Percentiles rank a stretch among this genome's conserved stretches.
phyloP scores from a whole-genome alignment of 768 basidiomycete species.

The Phlebiopsis gigantea region DNA sequence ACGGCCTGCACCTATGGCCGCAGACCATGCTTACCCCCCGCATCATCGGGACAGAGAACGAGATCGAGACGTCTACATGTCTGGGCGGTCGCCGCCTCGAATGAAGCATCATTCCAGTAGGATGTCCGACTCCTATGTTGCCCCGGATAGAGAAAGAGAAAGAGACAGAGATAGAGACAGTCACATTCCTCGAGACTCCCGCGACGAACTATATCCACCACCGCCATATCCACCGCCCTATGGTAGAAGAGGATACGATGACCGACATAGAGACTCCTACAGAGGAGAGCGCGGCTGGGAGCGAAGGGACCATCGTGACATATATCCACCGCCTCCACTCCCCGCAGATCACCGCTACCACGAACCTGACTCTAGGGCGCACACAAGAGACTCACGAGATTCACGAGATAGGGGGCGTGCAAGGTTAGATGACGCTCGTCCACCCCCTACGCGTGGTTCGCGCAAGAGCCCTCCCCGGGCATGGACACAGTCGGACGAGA shows the following conservation, averaged over 20 bases:
- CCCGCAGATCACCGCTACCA: background rate
- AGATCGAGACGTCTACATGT: slow-evolving; percentile 17
- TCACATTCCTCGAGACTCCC: slow-evolving; percentile 1
- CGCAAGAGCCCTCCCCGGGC: background rate
- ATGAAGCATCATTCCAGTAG: slow-evolving; percentile 11
- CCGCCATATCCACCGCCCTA: slow-evolving; percentile 11
- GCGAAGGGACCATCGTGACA: slow-evolving; percentile 16
- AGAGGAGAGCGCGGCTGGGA: slow-evolving; percentile 17
- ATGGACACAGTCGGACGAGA: slow-evolving; percentile 3
- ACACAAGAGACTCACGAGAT: background rate
- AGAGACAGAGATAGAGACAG: background rate
- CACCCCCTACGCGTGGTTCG: background rate
- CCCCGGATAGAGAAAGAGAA: slow-evolving; percentile 10
- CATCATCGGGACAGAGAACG: slow-evolving; percentile 3
- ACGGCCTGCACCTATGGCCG: slow-evolving; percentile 6
- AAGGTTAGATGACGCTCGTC: background rate
- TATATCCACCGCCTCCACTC: slow-evolving; percentile 3
- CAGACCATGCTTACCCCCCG: slow-evolving; percentile 2
- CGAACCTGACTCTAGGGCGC: slow-evolving; percentile 5
- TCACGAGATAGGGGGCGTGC: background rate
- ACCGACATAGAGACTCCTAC: slow-evolving; percentile 7
- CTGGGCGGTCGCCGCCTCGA: slow-evolving; percentile 17
- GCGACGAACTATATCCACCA: background rate
- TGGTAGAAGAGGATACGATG: slow-evolving; percentile 18
- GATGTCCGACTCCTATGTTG: slow-evolving; percentile 17